Evolutionary conservation across 2,329 filamentous ascomycete genomes (phyloP).

Genomic region (Tolypocladium nubicola): DNA sequence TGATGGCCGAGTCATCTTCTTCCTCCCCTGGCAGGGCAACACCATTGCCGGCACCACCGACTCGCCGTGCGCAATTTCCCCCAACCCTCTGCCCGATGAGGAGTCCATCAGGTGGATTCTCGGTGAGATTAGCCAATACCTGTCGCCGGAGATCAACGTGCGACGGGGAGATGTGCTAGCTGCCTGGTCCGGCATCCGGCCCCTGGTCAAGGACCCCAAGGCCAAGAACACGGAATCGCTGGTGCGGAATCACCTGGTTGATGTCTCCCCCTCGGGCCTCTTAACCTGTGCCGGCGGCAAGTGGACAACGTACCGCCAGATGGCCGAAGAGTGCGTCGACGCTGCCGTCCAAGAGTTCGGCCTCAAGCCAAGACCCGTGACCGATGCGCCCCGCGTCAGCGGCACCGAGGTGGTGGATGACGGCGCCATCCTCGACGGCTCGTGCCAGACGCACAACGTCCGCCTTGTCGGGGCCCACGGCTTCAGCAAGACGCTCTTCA

Average conservation of each 20-base stretch:
- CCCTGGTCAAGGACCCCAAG: conserved; percentile 77
- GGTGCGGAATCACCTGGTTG: conserved; percentile 77
- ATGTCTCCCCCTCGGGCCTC: conserved; percentile 67
- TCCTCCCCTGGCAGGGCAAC: conserved; percentile 87
- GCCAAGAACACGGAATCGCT: conserved; percentile 78
- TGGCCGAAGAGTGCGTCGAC: conserved; percentile 85
- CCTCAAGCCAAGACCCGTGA: conserved; percentile 45
- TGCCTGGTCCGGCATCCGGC: conserved; percentile 81
- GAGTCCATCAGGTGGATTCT: conserved; percentile 84
- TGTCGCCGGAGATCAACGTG: conserved; percentile 76
- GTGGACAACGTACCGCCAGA: conserved; percentile 89
- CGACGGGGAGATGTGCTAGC: conserved; percentile 80
- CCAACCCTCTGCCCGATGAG: conserved; percentile 68
- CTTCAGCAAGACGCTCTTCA: conserved; percentile 82
- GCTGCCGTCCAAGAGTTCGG: conserved; percentile 62
- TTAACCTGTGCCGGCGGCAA: conserved; percentile 82
- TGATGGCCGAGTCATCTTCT: conserved; percentile 85
- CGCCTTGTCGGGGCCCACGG: conserved; percentile 76
- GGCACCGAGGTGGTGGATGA: conserved; percentile 63
- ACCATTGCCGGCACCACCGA: conserved; percentile 87
- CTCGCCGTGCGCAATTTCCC: conserved; percentile 59
- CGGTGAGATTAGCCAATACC: conserved; percentile 69
- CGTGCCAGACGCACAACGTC: conserved; percentile 75
- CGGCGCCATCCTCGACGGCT: conserved; percentile 51
- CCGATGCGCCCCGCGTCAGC: conserved; percentile 54